Evolutionary conservation across 208 protist species (phyloP).

Genomic region (Leishmania aethiopica): DNA sequence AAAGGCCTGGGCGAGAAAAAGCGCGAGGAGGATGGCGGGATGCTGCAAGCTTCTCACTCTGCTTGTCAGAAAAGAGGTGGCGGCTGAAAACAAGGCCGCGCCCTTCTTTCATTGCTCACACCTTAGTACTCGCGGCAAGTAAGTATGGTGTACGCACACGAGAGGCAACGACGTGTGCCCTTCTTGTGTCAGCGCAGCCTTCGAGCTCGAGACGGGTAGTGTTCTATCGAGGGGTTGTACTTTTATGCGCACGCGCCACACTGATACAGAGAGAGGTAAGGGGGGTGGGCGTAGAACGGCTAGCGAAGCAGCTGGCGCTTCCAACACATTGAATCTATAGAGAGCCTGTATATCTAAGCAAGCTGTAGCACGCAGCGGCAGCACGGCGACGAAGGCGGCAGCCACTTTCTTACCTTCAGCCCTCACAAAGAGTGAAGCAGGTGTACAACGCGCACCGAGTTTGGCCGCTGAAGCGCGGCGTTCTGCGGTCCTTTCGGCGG

Average conservation of each 20-base stretch:
- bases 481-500: slow-evolving; percentile 16
- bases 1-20: not conserved
- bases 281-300: not conserved
- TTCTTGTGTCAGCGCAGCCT: not conserved
- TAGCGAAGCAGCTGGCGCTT: not conserved
- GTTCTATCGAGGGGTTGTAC: not conserved
- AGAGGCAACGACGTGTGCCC: not conserved
- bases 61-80: not conserved
- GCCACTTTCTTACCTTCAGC: not conserved
- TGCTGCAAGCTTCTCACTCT: not conserved
- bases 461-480: slow-evolving; percentile 20
- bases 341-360: not conserved
- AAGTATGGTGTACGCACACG: not conserved
- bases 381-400: not conserved
- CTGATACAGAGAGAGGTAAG: not conserved
- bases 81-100: not conserved
- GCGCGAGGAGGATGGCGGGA: not conserved
- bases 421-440: slow-evolving; percentile 16
- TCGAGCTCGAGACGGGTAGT: not conserved
- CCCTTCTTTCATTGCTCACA: not conserved
- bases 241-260: not conserved
- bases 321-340: not conserved
- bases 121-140: not conserved
- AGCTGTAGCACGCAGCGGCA: not conserved
- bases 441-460: slow-evolving; percentile 24